phyloP scores from a whole-genome alignment of 1,284 basidiomycete species.

The Ustilago xerochloae region DNA sequence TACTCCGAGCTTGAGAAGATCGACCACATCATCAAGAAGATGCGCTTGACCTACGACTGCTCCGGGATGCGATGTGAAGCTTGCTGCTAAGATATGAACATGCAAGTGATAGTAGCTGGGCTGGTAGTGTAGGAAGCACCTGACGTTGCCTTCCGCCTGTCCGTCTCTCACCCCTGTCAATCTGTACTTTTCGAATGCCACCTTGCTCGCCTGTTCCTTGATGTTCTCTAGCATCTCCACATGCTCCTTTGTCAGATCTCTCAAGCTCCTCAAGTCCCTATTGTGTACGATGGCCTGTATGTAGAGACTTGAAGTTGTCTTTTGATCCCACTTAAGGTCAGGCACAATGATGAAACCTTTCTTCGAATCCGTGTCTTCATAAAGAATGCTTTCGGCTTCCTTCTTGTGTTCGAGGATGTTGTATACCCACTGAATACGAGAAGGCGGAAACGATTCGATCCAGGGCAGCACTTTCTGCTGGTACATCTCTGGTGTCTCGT shows the following conservation, averaged over 20 bases:
- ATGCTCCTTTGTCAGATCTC: conserved; percentile 74
- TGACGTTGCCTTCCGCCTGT: conserved; percentile 69
- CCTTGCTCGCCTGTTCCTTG: conserved; percentile 72
- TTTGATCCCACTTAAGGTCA: conserved; percentile 77
- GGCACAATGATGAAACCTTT: conserved; percentile 75
- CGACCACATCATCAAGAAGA: conserved; percentile 88
- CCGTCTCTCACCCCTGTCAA: conserved; percentile 72
- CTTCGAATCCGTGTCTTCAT: conserved; percentile 73
- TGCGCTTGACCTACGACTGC: conserved; percentile 86
- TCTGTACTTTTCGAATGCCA: conserved; percentile 76
- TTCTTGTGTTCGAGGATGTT: conserved; percentile 84
- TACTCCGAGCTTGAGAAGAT: conserved; percentile 74
- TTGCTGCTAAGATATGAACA: conserved; percentile 83
- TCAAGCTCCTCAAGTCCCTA: conserved; percentile 62
- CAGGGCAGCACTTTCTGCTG: conserved; percentile 52
- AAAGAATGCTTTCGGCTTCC: conserved; percentile 82
- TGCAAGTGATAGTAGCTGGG: conserved; percentile 94
- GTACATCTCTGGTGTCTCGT: conserved; percentile 65
- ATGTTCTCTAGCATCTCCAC: conserved; percentile 79
- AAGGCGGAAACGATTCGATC: conserved; percentile 58
- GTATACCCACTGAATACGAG: conserved; percentile 82
- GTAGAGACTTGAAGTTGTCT: conserved; percentile 72
- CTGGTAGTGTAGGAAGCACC: conserved; percentile 93
- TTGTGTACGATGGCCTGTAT: conserved; percentile 67
- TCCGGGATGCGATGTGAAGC: conserved; percentile 59